Evolutionary conservation across 345 rosid genomes (phyloP).

Genomic region (Hibiscus mutabilis): DNA sequence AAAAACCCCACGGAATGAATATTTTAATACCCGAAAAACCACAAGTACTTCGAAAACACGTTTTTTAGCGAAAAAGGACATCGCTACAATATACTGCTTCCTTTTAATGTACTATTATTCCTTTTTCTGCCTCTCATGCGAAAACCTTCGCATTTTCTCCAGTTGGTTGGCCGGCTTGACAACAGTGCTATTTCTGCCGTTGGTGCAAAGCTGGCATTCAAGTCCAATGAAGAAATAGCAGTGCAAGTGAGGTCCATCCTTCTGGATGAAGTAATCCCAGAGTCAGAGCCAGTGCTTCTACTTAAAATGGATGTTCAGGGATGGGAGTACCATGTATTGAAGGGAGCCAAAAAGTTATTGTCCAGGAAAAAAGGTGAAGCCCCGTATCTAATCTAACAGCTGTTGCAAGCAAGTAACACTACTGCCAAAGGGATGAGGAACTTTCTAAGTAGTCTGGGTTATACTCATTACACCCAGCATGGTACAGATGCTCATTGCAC

Average conservation of each 20-base stretch:
- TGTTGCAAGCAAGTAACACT: conserved; percentile 86
- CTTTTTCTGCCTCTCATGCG: not conserved
- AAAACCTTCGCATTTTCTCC: conserved; percentile 5
- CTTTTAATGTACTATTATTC: not conserved
- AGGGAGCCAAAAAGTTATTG: conserved; percentile 70
- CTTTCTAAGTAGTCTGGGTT: conserved; percentile 64
- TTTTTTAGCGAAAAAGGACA: no score
- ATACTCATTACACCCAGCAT: conserved; percentile 53
- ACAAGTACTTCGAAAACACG: no score
- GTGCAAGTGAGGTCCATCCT: conserved; percentile 81
- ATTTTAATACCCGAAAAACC: no score
- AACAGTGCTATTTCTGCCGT: conserved; percentile 87
- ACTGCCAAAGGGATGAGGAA: conserved; percentile 69
- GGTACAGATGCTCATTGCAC: conserved; percentile 40
- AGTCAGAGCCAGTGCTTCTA: conserved; percentile 51
- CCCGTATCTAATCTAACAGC: conserved; percentile 73
- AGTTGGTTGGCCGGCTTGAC: conserved; percentile 95
- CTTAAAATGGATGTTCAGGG: conserved; percentile 94
- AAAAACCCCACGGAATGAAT: no score
- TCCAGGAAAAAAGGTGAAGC: conserved; percentile 66
- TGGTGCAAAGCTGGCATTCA: conserved; percentile 90
- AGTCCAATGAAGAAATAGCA: conserved; percentile 87
- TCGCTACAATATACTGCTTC: not conserved
- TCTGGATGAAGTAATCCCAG: conserved; percentile 68
- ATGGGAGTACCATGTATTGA: conserved; percentile 90